Percentiles rank a stretch among this genome's conserved stretches.
phyloP scores from a whole-genome alignment of 2,329 filamentous ascomycete genomes.

The Xylogone sp. region DNA sequence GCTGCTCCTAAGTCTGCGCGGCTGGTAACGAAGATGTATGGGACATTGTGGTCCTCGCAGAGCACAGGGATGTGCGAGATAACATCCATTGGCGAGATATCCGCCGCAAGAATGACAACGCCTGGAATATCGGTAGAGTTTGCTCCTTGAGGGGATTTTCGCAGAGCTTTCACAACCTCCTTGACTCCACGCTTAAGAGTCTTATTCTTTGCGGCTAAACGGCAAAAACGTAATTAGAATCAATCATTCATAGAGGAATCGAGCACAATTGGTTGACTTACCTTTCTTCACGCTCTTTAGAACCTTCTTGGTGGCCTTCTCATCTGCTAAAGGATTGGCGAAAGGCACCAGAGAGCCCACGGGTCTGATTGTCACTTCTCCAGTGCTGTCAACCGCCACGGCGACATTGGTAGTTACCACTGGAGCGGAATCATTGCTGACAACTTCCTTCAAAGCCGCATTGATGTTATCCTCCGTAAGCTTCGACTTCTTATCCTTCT shows the following conservation, averaged over 20 bases:
- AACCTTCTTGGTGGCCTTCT: slow-evolving; percentile 68
- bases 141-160: slow-evolving; percentile 77
- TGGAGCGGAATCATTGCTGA: slow-evolving; percentile 46
- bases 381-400: slow-evolving; percentile 33
- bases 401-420: slow-evolving; percentile 33
- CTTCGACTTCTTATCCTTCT: slow-evolving; percentile 36
- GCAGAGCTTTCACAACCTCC: slow-evolving; percentile 96
- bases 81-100: slow-evolving; percentile 98
- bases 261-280: slow-evolving; percentile 14
- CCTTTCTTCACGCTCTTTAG: slow-evolving; percentile 62
- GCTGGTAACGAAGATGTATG: slow-evolving; percentile 91
- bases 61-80: slow-evolving; percentile 97
- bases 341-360: slow-evolving; percentile 73
- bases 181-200: slow-evolving; percentile 97
- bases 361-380: slow-evolving; percentile 38
- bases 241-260: slow-evolving; percentile 4
- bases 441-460: slow-evolving; percentile 61
- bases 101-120: slow-evolving; percentile 88
- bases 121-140: slow-evolving; percentile 61
- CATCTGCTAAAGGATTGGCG: slow-evolving; percentile 74
- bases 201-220: slow-evolving; percentile 85
- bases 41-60: slow-evolving; percentile 96
- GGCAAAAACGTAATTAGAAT: slow-evolving; percentile 15
- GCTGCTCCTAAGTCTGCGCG: slow-evolving; percentile 92
- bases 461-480: slow-evolving; percentile 46